A percentile compares a stretch with the other conserved stretches of the same genome.
phyloP scores from a whole-genome alignment of 176 grass and related monocot species.

The Phragmites australis region DNA sequence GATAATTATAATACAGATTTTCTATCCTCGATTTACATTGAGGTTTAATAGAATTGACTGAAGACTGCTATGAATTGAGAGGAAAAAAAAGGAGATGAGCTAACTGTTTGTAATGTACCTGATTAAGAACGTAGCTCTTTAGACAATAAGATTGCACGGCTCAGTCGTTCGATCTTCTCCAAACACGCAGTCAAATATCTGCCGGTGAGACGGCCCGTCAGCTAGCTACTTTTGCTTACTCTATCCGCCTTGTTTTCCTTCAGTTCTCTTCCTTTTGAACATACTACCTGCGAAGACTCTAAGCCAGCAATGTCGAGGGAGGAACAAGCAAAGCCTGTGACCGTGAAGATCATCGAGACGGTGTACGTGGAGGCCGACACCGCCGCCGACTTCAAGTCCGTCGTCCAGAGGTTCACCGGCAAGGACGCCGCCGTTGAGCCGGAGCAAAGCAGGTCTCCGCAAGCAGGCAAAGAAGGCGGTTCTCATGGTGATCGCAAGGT shows the following conservation, averaged over 20 bases:
- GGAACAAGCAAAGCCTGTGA: slow-evolving; percentile 19
- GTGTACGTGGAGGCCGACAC: slow-evolving; percentile 59
- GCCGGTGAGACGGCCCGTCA: slow-evolving; percentile 23
- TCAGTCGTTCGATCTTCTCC: not conserved
- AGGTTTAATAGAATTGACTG: too few species aligned
- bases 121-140: too few species aligned
- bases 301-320: slow-evolving; percentile 52
- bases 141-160: slow-evolving; percentile 32
- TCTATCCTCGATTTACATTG: too few species aligned
- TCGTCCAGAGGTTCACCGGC: slow-evolving; percentile 70
- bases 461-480: not conserved
- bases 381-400: slow-evolving; percentile 62
- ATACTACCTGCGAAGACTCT: not conserved
- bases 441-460: not conserved
- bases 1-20: too few species aligned
- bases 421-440: slow-evolving; percentile 14
- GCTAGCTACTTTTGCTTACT: slow-evolving; percentile 6
- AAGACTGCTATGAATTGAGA: too few species aligned
- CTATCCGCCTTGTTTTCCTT: not conserved
- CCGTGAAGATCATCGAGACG: slow-evolving; percentile 76
- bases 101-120: too few species aligned
- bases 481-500: not conserved
- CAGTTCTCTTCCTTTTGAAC: not conserved
- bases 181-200: slow-evolving; percentile 9
- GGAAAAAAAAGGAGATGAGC: too few species aligned